phyloP scores from a whole-genome alignment of 2,329 filamentous ascomycete species.

The Scytalidium sp. region DNA sequence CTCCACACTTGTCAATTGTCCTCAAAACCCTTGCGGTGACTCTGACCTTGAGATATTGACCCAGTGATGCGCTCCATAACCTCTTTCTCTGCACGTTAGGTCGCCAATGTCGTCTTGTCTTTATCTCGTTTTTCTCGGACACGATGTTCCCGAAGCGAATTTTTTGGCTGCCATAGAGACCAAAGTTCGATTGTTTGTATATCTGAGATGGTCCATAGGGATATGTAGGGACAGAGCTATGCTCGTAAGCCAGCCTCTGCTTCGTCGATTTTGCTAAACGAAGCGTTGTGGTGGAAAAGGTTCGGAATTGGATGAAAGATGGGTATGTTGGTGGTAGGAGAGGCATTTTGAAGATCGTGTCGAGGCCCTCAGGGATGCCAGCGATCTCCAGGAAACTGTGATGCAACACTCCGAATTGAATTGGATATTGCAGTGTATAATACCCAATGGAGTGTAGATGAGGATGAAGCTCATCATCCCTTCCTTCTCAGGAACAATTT shows the following conservation, averaged over 20 bases:
- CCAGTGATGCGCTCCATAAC: slow-evolving; percentile 62
- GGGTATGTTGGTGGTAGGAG: slow-evolving; percentile 19
- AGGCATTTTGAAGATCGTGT: slow-evolving; percentile 15
- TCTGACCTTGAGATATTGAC: slow-evolving; percentile 61
- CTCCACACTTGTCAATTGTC: slow-evolving; percentile 80
- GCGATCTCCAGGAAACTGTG: too few species aligned
- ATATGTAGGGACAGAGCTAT: slow-evolving; percentile 53
- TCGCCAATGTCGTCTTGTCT: slow-evolving; percentile 70
- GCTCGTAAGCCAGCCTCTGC: slow-evolving; percentile 28
- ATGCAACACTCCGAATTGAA: too few species aligned
- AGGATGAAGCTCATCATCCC: not conserved
- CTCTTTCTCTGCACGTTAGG: slow-evolving; percentile 65
- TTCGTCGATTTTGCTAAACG: slow-evolving; percentile 31
- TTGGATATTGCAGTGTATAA: not conserved
- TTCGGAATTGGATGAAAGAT: slow-evolving; percentile 25
- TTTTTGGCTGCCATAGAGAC: slow-evolving; percentile 66
- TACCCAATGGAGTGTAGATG: not conserved
- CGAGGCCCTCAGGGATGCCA: not conserved
- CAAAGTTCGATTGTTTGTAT: slow-evolving; percentile 79
- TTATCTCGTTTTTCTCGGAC: slow-evolving; percentile 62
- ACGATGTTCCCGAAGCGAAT: slow-evolving; percentile 81
- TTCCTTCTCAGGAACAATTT: not conserved
- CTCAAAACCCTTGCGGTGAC: slow-evolving; percentile 68
- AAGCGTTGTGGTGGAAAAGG: slow-evolving; percentile 26
- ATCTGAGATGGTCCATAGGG: slow-evolving; percentile 67